phyloP scores from a whole-genome alignment of 129 eudicot species.

The sunflower (Helianthus annuus) region DNA sequence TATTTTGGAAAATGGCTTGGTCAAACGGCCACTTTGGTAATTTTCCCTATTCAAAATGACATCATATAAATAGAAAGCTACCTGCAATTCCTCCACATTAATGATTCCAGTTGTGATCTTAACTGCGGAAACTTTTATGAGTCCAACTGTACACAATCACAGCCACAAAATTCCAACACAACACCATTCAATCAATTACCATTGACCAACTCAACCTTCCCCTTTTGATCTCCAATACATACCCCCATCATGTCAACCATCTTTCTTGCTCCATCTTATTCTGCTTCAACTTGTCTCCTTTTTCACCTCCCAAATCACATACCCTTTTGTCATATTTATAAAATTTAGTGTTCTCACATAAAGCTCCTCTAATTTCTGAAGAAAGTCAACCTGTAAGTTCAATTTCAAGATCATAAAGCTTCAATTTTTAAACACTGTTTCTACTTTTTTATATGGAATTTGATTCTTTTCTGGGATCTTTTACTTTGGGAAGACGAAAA shows the following conservation, averaged over 20 bases:
- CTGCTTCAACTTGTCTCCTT: background rate
- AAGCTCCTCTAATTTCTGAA: background rate
- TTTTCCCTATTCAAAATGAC: background rate
- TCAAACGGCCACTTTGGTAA: too few species aligned
- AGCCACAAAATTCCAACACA: conserved; percentile 7
- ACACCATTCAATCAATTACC: conserved; percentile 2
- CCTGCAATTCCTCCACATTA: background rate
- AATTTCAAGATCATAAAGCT: conserved; percentile 16
- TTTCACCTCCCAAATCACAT: too few species aligned
- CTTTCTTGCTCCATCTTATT: conserved; percentile 32
- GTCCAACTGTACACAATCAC: conserved; percentile 18
- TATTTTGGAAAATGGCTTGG: too few species aligned
- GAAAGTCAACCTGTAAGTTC: conserved; percentile 29
- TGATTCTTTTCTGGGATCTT: conserved; percentile 6
- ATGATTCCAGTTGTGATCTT: conserved; percentile 7
- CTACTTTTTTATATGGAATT: background rate
- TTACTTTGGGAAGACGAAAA: background rate
- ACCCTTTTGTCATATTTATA: too few species aligned
- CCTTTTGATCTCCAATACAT: conserved; percentile 18
- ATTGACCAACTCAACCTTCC: background rate
- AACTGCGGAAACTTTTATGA: conserved; percentile 15
- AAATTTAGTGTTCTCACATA: too few species aligned
- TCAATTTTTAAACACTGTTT: conserved; percentile 1
- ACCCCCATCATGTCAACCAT: conserved; percentile 22
- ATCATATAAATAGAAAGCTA: conserved; percentile 5